Evolutionary conservation across 176 grass and related monocot species (phyloP), one percentile per base, ranked within the genome.

Genomic region (Puya raimondii): DNA sequence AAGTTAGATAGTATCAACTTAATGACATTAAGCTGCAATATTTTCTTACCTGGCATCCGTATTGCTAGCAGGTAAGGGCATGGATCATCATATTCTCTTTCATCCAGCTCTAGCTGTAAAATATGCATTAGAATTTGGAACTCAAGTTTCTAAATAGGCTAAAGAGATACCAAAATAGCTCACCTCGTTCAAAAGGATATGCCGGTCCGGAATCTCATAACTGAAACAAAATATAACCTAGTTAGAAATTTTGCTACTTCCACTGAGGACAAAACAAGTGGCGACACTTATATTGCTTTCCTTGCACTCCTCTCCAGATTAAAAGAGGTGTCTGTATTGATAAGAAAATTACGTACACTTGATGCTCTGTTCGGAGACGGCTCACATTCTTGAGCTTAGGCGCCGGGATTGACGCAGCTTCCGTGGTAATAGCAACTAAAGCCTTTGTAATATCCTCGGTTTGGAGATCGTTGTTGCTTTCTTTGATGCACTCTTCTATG

Each of bases 131-230:
- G 54, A 69, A 42, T 42, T 88, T 63, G 84, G 73, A 58, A 75
- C 70, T 13, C 47, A 73, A 69, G 47, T 65, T 74, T 69, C 69
- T 20, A 67, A 80, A 69, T 23, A 50, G 11, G 75, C 70, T 65
- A 63, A 70, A 23, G 18, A 66, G 65, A 84, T 61, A 57, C 12
- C 6, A 27, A 53, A 75, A 18, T 27, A 79, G 75, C 86, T 96
- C 59, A 96, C 93, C 89, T 76, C 49, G 47, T 78, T 66, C 64
- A 90, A 48, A 12, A 96, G 82, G 64, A 78, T 76, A 65, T 96
- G 93, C 27, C 76, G 81, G 92, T 96, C 93, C 81, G 88, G 93
- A 84, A 96, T 72, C 67, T 96, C 88, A 3, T 96, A 96, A 16
- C 93, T 96, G 85, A 58, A 89, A 16, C 16, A 26, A 75, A 9